Evolutionary conservation across 495 filamentous ascomycete species (phyloP), one percentile per base, ranked within the genome.

Genomic region (Apodospora peruviana): DNA sequence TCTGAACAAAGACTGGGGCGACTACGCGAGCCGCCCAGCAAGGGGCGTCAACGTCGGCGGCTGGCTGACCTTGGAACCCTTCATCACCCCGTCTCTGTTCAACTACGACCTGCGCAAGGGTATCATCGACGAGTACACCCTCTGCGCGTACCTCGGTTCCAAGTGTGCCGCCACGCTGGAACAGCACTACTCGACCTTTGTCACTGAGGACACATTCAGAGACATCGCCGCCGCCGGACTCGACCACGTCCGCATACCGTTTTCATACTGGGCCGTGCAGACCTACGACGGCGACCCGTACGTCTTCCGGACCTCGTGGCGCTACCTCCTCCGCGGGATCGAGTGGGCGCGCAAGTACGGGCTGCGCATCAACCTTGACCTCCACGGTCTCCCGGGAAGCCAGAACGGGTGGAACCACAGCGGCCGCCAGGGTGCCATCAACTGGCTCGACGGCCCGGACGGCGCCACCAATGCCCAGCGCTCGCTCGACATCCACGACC

Each of bases 311-410:
- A 88, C 86, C 23, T 82, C 86, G 1, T 99, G 93, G 93, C 79
- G 94, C 12, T 99, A 99, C 64, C 83, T 99, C 0, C 77, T 99
- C 2, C 83, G 94, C 21, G 87, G 77, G 3, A 94, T 99, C 55
- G 94, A 99, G 58, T 97, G 86, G 69, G 85, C 85, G 24, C 82
- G 94, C n/a, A 89, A 91, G 58, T 87, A 96, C 61, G 94, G 94
- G 1, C 73, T 99, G 9, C 82, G 94, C 2, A 84, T 99, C 34
- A 99, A 97, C 51, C 83, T 99, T 4, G 94, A 99, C 61, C 73
- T 95, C 2, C 94, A 99, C 66, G 90, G 77, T 16, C 62, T 90
- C 0, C 88, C 87, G 0, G 89, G 89, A 8, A 89, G 86, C 50
- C 87, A 91, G 56, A 95, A 94, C 60, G 89, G 89, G 1, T 93